Conservation (phyloP, 2,329 filamentous ascomycete genomes). For the Fusarium anguioides region DNA sequence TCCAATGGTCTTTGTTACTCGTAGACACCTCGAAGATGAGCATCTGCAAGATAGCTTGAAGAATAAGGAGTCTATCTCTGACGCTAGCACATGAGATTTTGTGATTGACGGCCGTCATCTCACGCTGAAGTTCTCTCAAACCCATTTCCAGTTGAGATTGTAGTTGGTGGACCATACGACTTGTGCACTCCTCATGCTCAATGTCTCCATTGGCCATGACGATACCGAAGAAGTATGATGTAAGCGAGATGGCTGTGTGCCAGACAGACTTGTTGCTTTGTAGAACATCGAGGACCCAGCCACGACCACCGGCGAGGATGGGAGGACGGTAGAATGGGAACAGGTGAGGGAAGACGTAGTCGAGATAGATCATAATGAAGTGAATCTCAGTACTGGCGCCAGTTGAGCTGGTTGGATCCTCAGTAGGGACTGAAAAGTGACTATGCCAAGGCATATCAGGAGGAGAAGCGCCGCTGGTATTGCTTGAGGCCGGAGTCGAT, state of each 20-base stretch:
- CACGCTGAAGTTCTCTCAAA: conserved; percentile 57
- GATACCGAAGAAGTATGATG: conserved; percentile 67
- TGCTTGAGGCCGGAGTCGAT: conserved; percentile 48
- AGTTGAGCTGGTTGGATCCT: conserved; percentile 36
- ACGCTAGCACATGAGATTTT: conserved; percentile 47
- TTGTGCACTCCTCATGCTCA: conserved; percentile 51
- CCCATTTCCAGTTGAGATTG: conserved; percentile 59
- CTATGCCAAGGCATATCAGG: conserved; percentile 50
- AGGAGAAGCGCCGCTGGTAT: conserved; percentile 47
- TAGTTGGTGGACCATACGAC: conserved; percentile 53
- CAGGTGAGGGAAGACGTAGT: conserved; percentile 70
- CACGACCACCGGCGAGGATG: conserved; percentile 65
- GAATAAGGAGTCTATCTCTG: conserved; percentile 53
- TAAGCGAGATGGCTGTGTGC: conserved; percentile 66
- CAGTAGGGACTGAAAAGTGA: conserved; percentile 41
- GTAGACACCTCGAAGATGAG: conserved; percentile 63
- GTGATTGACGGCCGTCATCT: conserved; percentile 53
- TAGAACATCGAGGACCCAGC: conserved; percentile 69
- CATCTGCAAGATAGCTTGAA: conserved; percentile 65
- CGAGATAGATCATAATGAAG: conserved; percentile 69
- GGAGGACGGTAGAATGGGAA: conserved; percentile 72
- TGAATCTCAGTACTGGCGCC: conserved; percentile 50
- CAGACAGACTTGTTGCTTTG: conserved; percentile 67
- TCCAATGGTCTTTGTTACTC: conserved; percentile 60
- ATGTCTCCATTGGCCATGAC: conserved; percentile 51